Conservation (phyloP, 1,139 yeast species). For the Geotrichum europaeum region DNA sequence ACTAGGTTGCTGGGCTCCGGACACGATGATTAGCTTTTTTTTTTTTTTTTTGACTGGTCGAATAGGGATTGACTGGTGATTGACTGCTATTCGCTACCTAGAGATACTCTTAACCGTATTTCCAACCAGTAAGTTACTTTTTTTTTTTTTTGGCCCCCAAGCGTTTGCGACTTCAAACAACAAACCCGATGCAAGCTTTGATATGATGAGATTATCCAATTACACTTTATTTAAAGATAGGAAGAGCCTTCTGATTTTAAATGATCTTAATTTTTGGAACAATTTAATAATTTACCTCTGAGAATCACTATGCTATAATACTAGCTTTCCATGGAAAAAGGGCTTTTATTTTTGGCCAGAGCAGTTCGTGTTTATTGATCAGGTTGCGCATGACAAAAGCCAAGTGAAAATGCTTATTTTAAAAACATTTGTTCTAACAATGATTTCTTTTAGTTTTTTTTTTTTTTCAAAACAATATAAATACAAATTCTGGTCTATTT, state of each 20-base stretch:
- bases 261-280: slow-evolving; percentile 14
- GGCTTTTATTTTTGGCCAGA: too few species aligned
- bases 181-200: not conserved
- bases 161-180: not conserved
- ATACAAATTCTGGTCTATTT: too few species aligned
- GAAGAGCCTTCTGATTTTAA: slow-evolving; percentile 19
- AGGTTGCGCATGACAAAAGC: too few species aligned
- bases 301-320: not conserved
- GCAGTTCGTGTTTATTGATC: too few species aligned
- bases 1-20: too few species aligned
- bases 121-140: not conserved
- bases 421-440: too few species aligned
- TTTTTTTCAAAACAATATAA: too few species aligned
- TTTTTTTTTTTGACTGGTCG: not conserved
- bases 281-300: slow-evolving; percentile 5
- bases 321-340: not conserved
- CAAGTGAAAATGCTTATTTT: too few species aligned
- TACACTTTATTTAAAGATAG: slow-evolving; percentile 17
- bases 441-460: too few species aligned
- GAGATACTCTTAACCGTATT: not conserved
- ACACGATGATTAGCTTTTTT: not conserved
- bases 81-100: not conserved
- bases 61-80: not conserved
- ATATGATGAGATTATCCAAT: slow-evolving; percentile 16
- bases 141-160: not conserved